These are phyloP conservation scores for Escovopsis sp. DNA, from an alignment of 2,329 filamentous ascomycete genomes.

Conservation along the genomic window DNA sequence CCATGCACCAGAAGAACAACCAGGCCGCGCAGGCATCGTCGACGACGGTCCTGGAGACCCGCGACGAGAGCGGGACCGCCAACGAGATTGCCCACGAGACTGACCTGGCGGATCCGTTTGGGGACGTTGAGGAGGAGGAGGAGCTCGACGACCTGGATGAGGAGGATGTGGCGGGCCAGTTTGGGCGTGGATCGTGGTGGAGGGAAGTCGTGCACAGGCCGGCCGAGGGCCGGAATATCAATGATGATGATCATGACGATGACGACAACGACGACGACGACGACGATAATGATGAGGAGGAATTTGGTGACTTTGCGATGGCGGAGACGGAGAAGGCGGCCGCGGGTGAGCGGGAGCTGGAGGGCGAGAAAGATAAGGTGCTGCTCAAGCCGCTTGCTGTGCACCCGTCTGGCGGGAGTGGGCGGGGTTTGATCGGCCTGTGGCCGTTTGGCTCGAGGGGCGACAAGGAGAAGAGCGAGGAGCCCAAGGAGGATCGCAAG, in stretches of 20 bases:
- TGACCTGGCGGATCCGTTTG: constrained; percentile 28
- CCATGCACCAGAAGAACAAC: constrained; percentile 55
- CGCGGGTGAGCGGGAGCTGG: constrained; percentile 7
- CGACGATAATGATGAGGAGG: constrained; percentile 41
- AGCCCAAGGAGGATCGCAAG: constrained; percentile 17
- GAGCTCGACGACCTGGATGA: constrained; percentile 35
- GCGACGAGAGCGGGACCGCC: constrained; percentile 15
- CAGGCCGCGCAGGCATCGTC: constrained; percentile 32
- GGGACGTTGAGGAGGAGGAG: constrained; percentile 42
- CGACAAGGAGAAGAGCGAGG: constrained; percentile 17
- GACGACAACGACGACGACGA: constrained; percentile 4
- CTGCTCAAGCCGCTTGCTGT: constrained; percentile 41
- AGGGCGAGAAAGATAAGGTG: constrained; percentile 22
- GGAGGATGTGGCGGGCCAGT: constrained; percentile 21
- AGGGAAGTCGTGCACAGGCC: constrained; percentile 23
- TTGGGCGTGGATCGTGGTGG: constrained; percentile 33
- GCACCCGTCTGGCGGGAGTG: constrained; percentile 30
- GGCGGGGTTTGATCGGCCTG: constrained; percentile 34
- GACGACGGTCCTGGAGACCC: constrained; percentile 23
- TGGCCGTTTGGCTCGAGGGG: constrained; percentile 41
- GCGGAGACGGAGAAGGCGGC: constrained; percentile 31
- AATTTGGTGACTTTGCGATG: constrained; percentile 56
- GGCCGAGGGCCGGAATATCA: constrained; percentile 24
- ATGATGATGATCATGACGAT: too few relatives aligned
- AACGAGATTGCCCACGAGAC: constrained; percentile 15